Evolutionary conservation across 2,329 filamentous ascomycete species (phyloP).

Genomic region (Aspergillus fructus): DNA sequence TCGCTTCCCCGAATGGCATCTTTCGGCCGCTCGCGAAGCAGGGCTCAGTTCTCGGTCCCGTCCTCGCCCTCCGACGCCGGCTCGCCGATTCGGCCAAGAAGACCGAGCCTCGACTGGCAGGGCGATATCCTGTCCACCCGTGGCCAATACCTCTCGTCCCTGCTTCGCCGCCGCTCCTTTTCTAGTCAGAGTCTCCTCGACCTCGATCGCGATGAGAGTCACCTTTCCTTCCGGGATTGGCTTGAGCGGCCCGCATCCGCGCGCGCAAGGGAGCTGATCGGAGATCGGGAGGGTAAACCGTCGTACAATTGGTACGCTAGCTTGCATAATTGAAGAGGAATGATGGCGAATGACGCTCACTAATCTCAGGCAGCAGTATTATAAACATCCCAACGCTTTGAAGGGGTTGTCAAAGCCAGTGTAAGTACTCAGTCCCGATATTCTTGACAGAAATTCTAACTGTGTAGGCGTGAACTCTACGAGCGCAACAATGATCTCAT

Average conservation of each 20-base stretch:
- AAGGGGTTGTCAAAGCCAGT: constrained; percentile 69
- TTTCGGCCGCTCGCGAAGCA: constrained; percentile 6
- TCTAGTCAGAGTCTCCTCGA: constrained; percentile 16
- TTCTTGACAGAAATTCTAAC: background rate
- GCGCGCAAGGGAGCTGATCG: constrained; percentile 60
- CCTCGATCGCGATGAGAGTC: constrained; percentile 8
- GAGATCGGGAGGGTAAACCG: constrained; percentile 69
- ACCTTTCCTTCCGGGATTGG: constrained; percentile 9
- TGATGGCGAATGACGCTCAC: background rate
- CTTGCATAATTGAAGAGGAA: background rate
- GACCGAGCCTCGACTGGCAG: constrained; percentile 34
- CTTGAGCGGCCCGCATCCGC: constrained; percentile 33
- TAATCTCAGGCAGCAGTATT: constrained; percentile 66
- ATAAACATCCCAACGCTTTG: constrained; percentile 76
- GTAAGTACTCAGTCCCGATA: constrained; percentile 39
- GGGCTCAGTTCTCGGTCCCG: constrained; percentile 5
- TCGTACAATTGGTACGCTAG: constrained; percentile 71
- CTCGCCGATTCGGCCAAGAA: constrained; percentile 21
- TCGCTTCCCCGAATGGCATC: constrained; percentile 8
- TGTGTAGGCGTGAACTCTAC: constrained; percentile 71
- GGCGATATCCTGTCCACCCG: constrained; percentile 39
- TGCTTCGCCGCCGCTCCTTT: constrained; percentile 30
- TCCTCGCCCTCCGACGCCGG: constrained; percentile 13
- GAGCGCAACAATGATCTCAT: constrained; percentile 85
- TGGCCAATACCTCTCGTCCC: constrained; percentile 36